Evolutionary conservation across 2,329 filamentous ascomycete species (phyloP), one percentile per base, ranked within the genome.

Genomic region (Emergomyces orientalis): DNA sequence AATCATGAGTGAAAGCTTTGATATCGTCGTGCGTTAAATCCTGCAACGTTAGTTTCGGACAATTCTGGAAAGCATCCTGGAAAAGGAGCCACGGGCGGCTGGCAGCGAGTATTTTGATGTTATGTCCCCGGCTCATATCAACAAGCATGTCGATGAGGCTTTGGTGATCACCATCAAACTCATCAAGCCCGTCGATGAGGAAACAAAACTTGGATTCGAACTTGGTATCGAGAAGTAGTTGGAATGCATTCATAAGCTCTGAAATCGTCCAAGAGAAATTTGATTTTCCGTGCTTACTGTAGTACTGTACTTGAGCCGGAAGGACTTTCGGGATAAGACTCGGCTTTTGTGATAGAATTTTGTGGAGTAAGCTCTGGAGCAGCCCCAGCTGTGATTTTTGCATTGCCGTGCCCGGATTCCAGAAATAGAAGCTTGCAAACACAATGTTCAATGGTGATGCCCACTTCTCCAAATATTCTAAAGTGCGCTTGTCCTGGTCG

Each of bases 351-450:
- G 67, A 73, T 19, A 73, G 65, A 13, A 75, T 72, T 39, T 78
- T 70, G 62, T 74, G 76, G 1, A 80, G 62, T 0, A 72, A 66
- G 7, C 69, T 72, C 64, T 67, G 72, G 1, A 79, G 65, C 0
- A 81, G 71, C 0, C 79, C 79, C 45, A 74, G 69, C 22, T 74
- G 72, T 0, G 76, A 78, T 61, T 74, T 77, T 54, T 81, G 77
- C 45, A 77, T 69, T 0, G 64, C 55, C 1, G 69, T 74, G 0
- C 78, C 78, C 0, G 73, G 70, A 54, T 72, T 74, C 71, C 77
- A 80, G 64, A 80, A 78, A 65, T 76, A 81, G 64, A 77, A 77
- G 11, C 65, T 69, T 1, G 72, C 72, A 47, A 74, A 69, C 0
- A 75, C 62, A 3, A 77, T 62, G 3, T 69, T 67, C 2, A 66